phyloP scores from a whole-genome alignment of 805 yeast genomes.

The Saccharomycopsis microspora region DNA sequence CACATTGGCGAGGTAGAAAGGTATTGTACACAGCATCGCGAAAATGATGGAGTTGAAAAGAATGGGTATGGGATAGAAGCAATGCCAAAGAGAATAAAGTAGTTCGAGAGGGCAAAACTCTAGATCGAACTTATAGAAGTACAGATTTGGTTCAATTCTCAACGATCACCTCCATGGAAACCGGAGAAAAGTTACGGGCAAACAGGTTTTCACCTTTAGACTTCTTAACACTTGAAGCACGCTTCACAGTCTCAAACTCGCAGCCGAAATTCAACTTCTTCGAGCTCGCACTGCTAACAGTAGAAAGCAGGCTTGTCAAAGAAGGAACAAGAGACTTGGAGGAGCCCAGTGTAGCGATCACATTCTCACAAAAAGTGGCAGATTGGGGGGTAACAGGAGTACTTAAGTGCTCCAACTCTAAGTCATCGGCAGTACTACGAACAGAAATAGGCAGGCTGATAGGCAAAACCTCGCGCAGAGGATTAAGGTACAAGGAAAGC shows the following conservation, averaged over 20 bases:
- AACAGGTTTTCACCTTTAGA: not conserved
- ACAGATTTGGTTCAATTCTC: not conserved
- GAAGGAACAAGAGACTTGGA: conserved; percentile 2
- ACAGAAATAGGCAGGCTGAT: conserved; percentile 1
- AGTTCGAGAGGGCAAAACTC: too few relatives aligned
- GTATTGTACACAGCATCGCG: too few relatives aligned
- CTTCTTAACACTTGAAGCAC: not conserved
- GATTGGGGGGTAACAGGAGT: conserved; percentile 7
- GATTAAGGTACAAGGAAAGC: conserved; percentile 7
- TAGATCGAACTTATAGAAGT: too few relatives aligned
- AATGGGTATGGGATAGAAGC: too few relatives aligned
- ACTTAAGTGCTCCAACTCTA: not conserved
- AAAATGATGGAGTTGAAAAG: too few relatives aligned
- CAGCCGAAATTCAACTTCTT: conserved; percentile 2
- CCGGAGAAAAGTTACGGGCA: not conserved
- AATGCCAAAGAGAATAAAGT: too few relatives aligned
- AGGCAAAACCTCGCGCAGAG: conserved; percentile 4
- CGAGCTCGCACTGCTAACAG: not conserved
- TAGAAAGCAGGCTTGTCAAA: not conserved
- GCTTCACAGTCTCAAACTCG: not conserved
- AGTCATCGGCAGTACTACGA: conserved; percentile 9
- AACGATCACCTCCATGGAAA: conserved; percentile 9
- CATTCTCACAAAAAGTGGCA: not conserved
- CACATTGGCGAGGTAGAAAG: too few relatives aligned
- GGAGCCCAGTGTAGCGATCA: not conserved